Conservation (phyloP, 163 green algal species). For the Chlorella variabilis region DNA sequence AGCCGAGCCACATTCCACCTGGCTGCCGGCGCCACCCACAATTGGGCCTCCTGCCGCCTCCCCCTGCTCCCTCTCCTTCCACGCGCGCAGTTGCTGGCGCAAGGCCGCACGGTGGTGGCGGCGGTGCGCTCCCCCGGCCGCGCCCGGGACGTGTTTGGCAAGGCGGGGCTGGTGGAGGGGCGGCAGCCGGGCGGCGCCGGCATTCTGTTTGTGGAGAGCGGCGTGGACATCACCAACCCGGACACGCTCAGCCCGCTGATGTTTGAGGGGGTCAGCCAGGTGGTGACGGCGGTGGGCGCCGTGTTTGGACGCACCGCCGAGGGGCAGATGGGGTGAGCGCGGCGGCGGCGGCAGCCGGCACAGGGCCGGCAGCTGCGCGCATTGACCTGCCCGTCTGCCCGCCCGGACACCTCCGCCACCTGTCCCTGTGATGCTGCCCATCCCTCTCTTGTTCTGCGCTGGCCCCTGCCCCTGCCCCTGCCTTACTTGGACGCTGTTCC, state of each 20-base stretch:
- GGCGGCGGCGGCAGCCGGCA: no score
- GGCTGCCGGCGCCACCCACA: no score
- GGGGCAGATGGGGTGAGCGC: constrained; percentile 43
- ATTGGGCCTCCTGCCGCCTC: no score
- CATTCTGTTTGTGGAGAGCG: constrained; percentile 65
- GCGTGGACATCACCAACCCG: constrained; percentile 77
- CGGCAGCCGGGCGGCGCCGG: constrained; percentile 46
- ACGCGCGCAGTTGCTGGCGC: constrained; percentile 25
- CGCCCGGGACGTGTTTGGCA: constrained; percentile 51
- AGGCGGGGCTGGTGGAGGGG: constrained; percentile 53
- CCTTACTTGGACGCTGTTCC: no score
- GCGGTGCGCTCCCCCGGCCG: constrained; percentile 61
- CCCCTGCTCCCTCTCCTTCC: not conserved
- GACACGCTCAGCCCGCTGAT: constrained; percentile 65
- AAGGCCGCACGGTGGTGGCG: constrained; percentile 79
- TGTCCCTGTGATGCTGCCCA: no score
- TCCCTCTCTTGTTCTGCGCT: no score
- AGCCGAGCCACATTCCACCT: no score
- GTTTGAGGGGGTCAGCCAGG: constrained; percentile 82
- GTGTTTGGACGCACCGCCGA: constrained; percentile 54
- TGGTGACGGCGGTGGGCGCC: constrained; percentile 51
- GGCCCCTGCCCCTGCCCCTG: no score
- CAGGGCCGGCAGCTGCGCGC: no score
- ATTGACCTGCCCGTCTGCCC: no score
- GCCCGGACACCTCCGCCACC: no score